These are phyloP conservation scores for Peronospora destructor DNA, from an alignment of 352 stramenopile species.

Conservation along the genomic window DNA sequence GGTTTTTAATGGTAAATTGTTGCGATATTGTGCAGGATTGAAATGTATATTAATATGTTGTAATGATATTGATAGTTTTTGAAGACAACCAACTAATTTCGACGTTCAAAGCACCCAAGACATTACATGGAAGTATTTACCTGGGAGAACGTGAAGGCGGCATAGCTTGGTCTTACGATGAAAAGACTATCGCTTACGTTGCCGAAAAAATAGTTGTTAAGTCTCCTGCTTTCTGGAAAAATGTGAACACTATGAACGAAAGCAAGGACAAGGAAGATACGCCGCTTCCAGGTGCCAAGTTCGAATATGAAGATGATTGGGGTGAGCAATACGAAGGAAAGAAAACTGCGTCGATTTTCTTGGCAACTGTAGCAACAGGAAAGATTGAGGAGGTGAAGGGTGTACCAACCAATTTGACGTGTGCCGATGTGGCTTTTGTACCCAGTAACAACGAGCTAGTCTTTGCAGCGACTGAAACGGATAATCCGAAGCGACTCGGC, in stretches of 20 bases:
- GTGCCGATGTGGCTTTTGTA: conserved; percentile 60
- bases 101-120: conserved; percentile 61
- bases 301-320: conserved; percentile 71
- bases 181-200: conserved; percentile 65
- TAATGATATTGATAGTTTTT: conserved; percentile 31
- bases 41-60: conserved; percentile 3
- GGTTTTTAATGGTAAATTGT: conserved; percentile 35
- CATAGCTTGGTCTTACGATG: conserved; percentile 67
- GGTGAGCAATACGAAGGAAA: conserved; percentile 81
- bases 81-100: conserved; percentile 29
- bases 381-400: conserved; percentile 61
- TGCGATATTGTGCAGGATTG: neutral
- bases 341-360: conserved; percentile 58
- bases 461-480: conserved; percentile 54
- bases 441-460: conserved; percentile 49
- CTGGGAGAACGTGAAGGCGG: conserved; percentile 63
- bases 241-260: conserved; percentile 43
- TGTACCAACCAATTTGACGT: conserved; percentile 48
- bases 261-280: conserved; percentile 16
- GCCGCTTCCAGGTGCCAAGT: conserved; percentile 44
- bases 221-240: conserved; percentile 45
- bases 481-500: conserved; percentile 52
- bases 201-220: conserved; percentile 57
- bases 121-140: conserved; percentile 65
- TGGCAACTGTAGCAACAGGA: conserved; percentile 51